These are phyloP conservation scores for Neopestalotiopsis sp. DNA, from an alignment of 2,329 filamentous ascomycete species.

Conservation along the genomic window DNA sequence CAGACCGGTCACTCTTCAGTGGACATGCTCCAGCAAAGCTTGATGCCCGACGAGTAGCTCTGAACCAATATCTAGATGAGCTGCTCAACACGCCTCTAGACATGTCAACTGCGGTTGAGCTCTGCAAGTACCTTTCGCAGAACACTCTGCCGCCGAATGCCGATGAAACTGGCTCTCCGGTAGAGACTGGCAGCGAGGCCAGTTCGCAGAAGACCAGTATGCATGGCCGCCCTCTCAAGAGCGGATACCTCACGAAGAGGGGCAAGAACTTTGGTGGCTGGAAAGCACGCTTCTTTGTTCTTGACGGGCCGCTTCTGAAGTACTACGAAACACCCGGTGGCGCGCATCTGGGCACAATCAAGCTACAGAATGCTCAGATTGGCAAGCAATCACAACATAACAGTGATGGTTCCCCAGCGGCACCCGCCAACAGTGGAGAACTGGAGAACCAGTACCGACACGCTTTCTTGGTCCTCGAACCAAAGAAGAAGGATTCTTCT, in stretches of 20 bases:
- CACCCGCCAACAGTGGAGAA: conserved; percentile 66
- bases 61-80: conserved; percentile 86
- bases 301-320: conserved; percentile 69
- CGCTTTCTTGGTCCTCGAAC: conserved; percentile 92
- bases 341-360: conserved; percentile 90
- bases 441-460: conserved; percentile 94
- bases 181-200: conserved; percentile 42
- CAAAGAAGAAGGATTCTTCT: conserved; percentile 92
- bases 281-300: conserved; percentile 78
- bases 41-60: conserved; percentile 79
- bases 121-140: conserved; percentile 86
- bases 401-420: conserved; percentile 66
- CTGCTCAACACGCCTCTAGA: conserved; percentile 84
- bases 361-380: conserved; percentile 88
- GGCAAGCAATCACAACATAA: conserved; percentile 82
- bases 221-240: conserved; percentile 73
- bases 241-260: conserved; percentile 92
- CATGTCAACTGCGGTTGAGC: conserved; percentile 73
- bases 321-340: conserved; percentile 94
- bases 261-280: conserved; percentile 99
- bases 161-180: conserved; percentile 55
- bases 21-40: conserved; percentile 94
- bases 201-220: conserved; percentile 54
- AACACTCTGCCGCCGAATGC: conserved; percentile 66
- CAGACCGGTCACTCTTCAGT: conserved; percentile 84